Conservation (phyloP, 352 stramenopile genomes). For the Globisporangium recalcitrans region DNA sequence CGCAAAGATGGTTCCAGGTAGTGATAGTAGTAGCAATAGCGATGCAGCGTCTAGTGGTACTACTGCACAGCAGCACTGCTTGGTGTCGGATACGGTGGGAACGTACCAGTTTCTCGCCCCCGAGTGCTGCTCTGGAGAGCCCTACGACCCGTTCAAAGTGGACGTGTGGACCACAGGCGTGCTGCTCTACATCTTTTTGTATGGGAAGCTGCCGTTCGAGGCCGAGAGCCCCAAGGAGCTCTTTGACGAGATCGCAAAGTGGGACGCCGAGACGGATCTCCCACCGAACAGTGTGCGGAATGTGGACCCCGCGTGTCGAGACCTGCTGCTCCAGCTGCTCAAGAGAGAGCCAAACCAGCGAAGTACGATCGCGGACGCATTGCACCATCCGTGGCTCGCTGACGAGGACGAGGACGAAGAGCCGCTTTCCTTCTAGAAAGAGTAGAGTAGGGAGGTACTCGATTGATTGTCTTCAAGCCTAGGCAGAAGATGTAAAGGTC, state of each 20-base stretch:
- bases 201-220: conserved; percentile 75
- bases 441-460: not conserved
- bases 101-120: conserved; percentile 89
- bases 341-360: conserved; percentile 42
- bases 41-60: not conserved
- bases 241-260: conserved; percentile 67
- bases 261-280: conserved; percentile 34
- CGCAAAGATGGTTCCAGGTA: conserved; percentile 34
- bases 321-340: conserved; percentile 53
- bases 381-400: conserved; percentile 58
- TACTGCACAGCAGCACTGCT: not conserved
- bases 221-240: conserved; percentile 65
- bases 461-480: not conserved
- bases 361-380: conserved; percentile 45
- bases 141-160: conserved; percentile 76
- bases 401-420: conserved; percentile 41
- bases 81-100: conserved; percentile 77
- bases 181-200: conserved; percentile 84
- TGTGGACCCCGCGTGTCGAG: conserved; percentile 26
- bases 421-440: conserved; percentile 58
- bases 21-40: not conserved
- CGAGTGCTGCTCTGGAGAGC: conserved; percentile 82
- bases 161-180: conserved; percentile 87
- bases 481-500: not conserved
- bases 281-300: conserved; percentile 15